Evolutionary conservation across 768 basidiomycete genomes (phyloP).

Genomic region (Boletus reticuloceps): DNA sequence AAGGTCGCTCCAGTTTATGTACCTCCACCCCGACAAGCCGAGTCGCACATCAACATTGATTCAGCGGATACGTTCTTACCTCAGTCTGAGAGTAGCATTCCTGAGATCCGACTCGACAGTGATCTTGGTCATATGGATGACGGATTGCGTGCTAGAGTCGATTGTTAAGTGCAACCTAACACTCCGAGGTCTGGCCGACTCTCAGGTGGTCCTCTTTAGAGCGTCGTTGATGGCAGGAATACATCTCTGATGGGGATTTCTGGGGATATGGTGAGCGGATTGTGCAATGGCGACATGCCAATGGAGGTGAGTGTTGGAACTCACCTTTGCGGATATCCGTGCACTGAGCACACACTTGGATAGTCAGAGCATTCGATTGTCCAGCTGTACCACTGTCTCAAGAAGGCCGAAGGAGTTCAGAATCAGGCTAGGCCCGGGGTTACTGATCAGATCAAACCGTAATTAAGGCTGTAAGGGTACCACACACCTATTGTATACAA

Average conservation of each 20-base stretch:
- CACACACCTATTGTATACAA: too few relatives aligned
- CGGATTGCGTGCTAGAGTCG: neutral
- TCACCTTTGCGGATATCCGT: neutral
- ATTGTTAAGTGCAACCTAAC: neutral
- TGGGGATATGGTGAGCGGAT: neutral
- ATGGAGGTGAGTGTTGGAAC: neutral
- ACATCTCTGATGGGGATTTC: neutral
- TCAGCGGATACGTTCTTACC: too few relatives aligned
- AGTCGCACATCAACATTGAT: too few relatives aligned
- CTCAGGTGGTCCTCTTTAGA: neutral
- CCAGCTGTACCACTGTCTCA: neutral
- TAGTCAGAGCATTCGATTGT: neutral
- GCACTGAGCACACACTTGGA: neutral
- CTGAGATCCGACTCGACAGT: neutral
- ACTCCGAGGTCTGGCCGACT: neutral
- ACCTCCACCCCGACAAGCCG: too few relatives aligned
- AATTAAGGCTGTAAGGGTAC: too few relatives aligned
- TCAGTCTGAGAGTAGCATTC: neutral
- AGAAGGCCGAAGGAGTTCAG: too few relatives aligned
- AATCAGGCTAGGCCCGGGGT: too few relatives aligned
- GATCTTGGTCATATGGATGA: neutral
- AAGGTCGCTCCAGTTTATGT: too few relatives aligned
- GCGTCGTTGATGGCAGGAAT: neutral
- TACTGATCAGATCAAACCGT: too few relatives aligned
- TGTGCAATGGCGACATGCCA: neutral